Conservation (phyloP, 2,329 filamentous ascomycete genomes). For the Clonostachys sp. region DNA sequence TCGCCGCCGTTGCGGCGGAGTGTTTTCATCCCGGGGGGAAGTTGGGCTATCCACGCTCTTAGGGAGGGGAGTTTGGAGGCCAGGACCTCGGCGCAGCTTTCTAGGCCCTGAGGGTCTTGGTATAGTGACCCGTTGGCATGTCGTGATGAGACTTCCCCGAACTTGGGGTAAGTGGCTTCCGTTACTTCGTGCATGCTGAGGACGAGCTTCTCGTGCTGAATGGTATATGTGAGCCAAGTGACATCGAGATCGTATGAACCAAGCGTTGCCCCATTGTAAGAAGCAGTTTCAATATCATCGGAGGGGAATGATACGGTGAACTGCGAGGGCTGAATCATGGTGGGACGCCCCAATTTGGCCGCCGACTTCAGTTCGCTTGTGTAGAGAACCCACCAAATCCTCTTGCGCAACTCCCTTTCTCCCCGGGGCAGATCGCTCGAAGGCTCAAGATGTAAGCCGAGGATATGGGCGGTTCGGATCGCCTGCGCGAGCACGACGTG, state of each 20-base stretch:
- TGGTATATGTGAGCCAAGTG: constrained; percentile 13
- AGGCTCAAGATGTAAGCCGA: constrained; percentile 44
- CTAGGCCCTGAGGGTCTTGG: constrained; percentile 11
- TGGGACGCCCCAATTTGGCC: constrained; percentile 41
- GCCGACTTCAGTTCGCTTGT: constrained; percentile 39
- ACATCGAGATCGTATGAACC: constrained; percentile 7
- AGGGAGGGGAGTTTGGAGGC: constrained; percentile 20
- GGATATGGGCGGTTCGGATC: constrained; percentile 36
- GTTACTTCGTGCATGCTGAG: constrained; percentile 14
- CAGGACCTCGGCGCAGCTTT: constrained; percentile 17
- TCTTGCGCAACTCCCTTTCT: constrained; percentile 37
- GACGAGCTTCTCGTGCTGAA: constrained; percentile 7
- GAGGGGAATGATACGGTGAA: constrained; percentile 27
- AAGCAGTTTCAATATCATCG: constrained; percentile 7
- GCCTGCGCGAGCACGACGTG: constrained; percentile 31
- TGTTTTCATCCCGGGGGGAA: constrained; percentile 31
- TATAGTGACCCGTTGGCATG: constrained; percentile 6
- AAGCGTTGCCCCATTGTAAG: constrained; percentile 6
- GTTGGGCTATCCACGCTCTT: constrained; percentile 13
- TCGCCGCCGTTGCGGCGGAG: constrained; percentile 21
- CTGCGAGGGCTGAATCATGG: constrained; percentile 21
- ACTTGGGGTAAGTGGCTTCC: constrained; percentile 18
- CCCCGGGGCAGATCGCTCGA: constrained; percentile 18
- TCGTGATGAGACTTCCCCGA: not conserved
- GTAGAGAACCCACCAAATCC: constrained; percentile 49